phyloP scores from a whole-genome alignment of 768 basidiomycete species.

The Peribolospora kevripleyi region DNA sequence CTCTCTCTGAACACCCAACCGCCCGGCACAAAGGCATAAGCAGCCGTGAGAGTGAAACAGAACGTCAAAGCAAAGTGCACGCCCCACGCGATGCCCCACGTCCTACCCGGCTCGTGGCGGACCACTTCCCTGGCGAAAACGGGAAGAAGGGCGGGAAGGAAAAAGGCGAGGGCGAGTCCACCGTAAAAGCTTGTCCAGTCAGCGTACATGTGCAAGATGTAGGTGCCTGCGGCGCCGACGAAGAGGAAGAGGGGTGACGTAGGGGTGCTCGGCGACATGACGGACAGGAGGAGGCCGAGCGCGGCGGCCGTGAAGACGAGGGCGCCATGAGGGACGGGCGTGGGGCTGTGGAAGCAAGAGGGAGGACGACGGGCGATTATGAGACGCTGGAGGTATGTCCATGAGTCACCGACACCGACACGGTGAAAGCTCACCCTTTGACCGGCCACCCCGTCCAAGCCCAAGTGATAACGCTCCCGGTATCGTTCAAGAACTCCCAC shows the following conservation, averaged over 20 bases:
- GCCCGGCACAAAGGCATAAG: slow-evolving; percentile 10
- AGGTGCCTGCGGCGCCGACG: too few relatives aligned
- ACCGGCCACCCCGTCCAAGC: slow-evolving; percentile 3
- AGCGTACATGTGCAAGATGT: too few relatives aligned
- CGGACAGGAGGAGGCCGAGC: not conserved
- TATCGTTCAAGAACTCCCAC: slow-evolving; percentile 7
- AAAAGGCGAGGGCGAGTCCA: too few relatives aligned
- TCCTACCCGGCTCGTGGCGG: too few relatives aligned
- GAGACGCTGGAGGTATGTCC: slow-evolving; percentile 4
- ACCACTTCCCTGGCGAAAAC: too few relatives aligned
- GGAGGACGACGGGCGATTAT: not conserved
- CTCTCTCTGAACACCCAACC: too few relatives aligned
- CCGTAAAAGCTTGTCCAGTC: too few relatives aligned
- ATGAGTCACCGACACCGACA: not conserved
- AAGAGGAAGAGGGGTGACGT: too few relatives aligned
- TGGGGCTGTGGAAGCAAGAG: too few relatives aligned
- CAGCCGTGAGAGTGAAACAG: not conserved
- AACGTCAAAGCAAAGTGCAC: not conserved
- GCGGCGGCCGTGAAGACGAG: not conserved
- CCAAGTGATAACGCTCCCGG: slow-evolving; percentile 9
- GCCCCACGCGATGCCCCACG: too few relatives aligned
- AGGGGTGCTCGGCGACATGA: too few relatives aligned
- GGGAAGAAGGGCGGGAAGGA: too few relatives aligned
- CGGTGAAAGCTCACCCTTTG: not conserved
- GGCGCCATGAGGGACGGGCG: not conserved